These are phyloP conservation scores for Kregervanrija delftensis DNA, from an alignment of 805 yeast genomes.

Conservation along the genomic window DNA sequence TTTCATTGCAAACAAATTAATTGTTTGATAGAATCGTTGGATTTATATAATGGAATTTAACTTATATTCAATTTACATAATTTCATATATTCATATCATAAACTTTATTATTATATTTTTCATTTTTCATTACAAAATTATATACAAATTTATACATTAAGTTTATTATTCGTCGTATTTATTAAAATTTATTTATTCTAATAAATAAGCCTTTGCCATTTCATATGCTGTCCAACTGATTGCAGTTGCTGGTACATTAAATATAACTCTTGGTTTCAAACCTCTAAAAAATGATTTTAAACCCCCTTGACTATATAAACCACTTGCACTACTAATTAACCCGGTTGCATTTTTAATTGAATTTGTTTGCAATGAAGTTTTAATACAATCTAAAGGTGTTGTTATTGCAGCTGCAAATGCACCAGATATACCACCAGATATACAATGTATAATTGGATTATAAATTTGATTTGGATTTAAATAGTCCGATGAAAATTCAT, in stretches of 20 bases:
- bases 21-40: conserved; percentile 22
- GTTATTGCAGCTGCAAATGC: conserved; percentile 93
- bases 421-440: conserved; percentile 91
- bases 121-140: conserved; percentile 1
- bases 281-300: conserved; percentile 73
- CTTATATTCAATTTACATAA: too few relatives aligned
- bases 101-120: background rate
- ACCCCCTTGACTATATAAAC: conserved; percentile 57
- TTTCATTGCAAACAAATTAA: conserved; percentile 45
- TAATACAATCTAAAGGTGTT: conserved; percentile 89
- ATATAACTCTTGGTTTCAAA: conserved; percentile 80
- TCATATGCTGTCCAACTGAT: conserved; percentile 97
- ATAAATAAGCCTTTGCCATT: conserved; percentile 78
- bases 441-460: conserved; percentile 87
- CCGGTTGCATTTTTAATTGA: conserved; percentile 58
- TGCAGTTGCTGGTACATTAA: conserved; percentile 94
- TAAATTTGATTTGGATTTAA: conserved; percentile 73
- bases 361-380: conserved; percentile 84
- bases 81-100: background rate
- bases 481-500: conserved; percentile 73
- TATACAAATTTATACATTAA: background rate
- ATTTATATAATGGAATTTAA: background rate
- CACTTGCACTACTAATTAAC: conserved; percentile 61
- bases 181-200: conserved; percentile 11
- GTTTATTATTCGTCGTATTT: background rate